These are phyloP conservation scores for Ogataea salicorniae DNA, from an alignment of 805 yeast genomes.

Conservation along the genomic window DNA sequence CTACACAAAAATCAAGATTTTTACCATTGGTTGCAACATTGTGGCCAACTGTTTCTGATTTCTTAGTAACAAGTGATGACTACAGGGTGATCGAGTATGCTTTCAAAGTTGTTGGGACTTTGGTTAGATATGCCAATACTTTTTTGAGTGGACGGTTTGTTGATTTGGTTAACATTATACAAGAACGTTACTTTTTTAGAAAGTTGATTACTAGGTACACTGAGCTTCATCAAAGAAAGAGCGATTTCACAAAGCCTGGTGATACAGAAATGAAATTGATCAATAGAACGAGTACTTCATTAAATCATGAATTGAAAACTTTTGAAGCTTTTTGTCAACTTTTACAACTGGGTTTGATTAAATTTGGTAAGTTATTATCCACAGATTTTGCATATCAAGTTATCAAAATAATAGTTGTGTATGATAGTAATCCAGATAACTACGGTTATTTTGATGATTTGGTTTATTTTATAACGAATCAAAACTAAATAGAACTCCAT, in stretches of 20 bases:
- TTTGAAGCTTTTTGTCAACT: constrained; percentile 27
- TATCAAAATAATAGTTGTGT: constrained; percentile 27
- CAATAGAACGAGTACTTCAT: constrained; percentile 24
- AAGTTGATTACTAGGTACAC: constrained; percentile 11
- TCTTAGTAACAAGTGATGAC: constrained; percentile 19
- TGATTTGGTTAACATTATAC: constrained; percentile 31
- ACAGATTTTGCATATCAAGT: constrained; percentile 35
- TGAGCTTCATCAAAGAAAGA: not conserved
- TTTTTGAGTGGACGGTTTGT: constrained; percentile 44
- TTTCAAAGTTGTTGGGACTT: constrained; percentile 21
- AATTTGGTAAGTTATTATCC: constrained; percentile 38
- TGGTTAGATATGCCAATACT: constrained; percentile 36
- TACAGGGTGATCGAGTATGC: constrained; percentile 27
- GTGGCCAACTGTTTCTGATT: constrained; percentile 43
- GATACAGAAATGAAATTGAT: not conserved
- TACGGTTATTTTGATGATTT: constrained; percentile 30
- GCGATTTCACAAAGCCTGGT: not conserved
- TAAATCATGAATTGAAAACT: constrained; percentile 23
- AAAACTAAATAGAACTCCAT: not conserved
- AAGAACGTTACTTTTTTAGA: constrained; percentile 6
- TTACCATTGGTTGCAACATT: constrained; percentile 46
- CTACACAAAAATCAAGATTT: constrained; percentile 41
- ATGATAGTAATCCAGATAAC: constrained; percentile 12
- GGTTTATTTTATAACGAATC: constrained; percentile 10
- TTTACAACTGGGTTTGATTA: constrained; percentile 32